Evolutionary conservation across 805 yeast species (phyloP).

Genomic region (Saccharomycopsis sp.): DNA sequence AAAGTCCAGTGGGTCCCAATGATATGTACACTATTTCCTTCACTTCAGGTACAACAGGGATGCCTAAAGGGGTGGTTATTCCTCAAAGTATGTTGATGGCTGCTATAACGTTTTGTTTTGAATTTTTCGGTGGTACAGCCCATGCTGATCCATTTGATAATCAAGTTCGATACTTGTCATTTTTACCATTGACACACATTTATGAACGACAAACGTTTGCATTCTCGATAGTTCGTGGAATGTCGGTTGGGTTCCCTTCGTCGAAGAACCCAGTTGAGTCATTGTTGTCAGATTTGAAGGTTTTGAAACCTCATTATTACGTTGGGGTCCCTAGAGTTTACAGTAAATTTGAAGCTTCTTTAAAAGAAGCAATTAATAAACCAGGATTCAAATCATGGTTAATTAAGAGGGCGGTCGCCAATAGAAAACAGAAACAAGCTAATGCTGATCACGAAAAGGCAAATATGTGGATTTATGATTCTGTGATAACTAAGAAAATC

Average conservation of each 20-base stretch:
- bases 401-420: slow-evolving; percentile 10
- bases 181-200: slow-evolving; percentile 49
- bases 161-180: slow-evolving; percentile 33
- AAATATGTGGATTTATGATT: slow-evolving; percentile 25
- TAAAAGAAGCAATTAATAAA: slow-evolving; percentile 35
- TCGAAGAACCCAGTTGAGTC: slow-evolving; percentile 36
- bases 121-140: slow-evolving; percentile 13
- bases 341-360: slow-evolving; percentile 43
- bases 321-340: slow-evolving; percentile 50
- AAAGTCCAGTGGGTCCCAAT: slow-evolving; percentile 43
- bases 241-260: slow-evolving; percentile 38
- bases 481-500: slow-evolving; percentile 30
- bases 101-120: slow-evolving; percentile 28
- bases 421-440: slow-evolving; percentile 17
- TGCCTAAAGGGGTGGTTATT: slow-evolving; percentile 62
- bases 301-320: slow-evolving; percentile 38
- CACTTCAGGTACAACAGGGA: slow-evolving; percentile 72
- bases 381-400: slow-evolving; percentile 5
- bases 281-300: slow-evolving; percentile 42
- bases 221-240: slow-evolving; percentile 32
- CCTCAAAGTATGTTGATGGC: slow-evolving; percentile 41
- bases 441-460: slow-evolving; percentile 18
- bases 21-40: slow-evolving; percentile 56
- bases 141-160: slow-evolving; percentile 35
- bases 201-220: slow-evolving; percentile 39